Base-by-base conservation (phyloP, 73 alveolate genomes). In the Durusdinium trenchii region DNA sequence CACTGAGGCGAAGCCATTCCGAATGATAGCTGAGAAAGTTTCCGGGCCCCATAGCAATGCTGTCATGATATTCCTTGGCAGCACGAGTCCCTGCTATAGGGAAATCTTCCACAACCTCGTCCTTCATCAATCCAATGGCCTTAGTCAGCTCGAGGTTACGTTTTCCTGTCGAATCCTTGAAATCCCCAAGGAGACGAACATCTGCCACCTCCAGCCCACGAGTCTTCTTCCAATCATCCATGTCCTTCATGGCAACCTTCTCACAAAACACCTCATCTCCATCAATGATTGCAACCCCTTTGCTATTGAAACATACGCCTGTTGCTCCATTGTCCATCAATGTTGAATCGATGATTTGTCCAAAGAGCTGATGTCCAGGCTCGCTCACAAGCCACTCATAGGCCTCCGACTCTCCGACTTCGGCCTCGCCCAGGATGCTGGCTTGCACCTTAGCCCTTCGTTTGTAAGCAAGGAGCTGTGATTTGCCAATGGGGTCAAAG, bases 1-100 rank as follows among this genome's bases (percentile, higher is more conserved):
- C 96, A 3, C 86, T 62, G 36, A 89, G 54, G 3, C 96, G 67
- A 23, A 89, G 40, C 96, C 96, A 89, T 40, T 89, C 96, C 12
- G 96, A 26, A 26, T 89, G 96, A 42, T 89, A 89, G 48, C 40
- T 43, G 42, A 64, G n/a, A 50, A 89, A 47, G 32, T 64, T 69
- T 42, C 96, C 96, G 1, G 96, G 84, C 0, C 86, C 76, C 0
- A 32, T 30, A 1, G 96, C 96, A 3, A 89, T 50, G 3, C 71
- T 6, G 10, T 43, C 50, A 35, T 62, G 96, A 51, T 54, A 50
- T 40, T 89, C 96, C 36, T 32, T 43, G 40, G 73, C 83, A 0
- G 96, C 96, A 6, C 86, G 64, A 7, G 47, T 71, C 3, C 96
- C 96, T 3, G 40, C n/a, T 0, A 89, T 89, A 3, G 96, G 96